Evolutionary conservation across 169 alveolate genomes (phyloP).

Genomic region (Plasmodium chabaudi): DNA sequence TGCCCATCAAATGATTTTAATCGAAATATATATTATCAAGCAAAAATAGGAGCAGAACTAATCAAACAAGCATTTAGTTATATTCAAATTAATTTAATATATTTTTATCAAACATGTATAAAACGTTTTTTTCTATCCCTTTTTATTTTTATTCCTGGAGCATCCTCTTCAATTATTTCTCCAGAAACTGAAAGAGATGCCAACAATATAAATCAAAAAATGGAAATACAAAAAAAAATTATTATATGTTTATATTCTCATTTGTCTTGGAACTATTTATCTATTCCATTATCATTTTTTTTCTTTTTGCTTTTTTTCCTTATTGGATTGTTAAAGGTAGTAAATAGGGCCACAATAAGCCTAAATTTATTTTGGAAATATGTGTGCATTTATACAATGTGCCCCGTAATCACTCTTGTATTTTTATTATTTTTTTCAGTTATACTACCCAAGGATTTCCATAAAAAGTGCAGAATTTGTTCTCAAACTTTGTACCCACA

Average conservation of each 20-base stretch:
- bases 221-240: slow-evolving; percentile 55
- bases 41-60: slow-evolving; percentile 6
- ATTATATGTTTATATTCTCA: slow-evolving; percentile 61
- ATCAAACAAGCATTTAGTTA: slow-evolving; percentile 2
- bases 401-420: not conserved
- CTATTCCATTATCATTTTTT: slow-evolving; percentile 37
- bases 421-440: slow-evolving; percentile 25
- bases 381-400: not conserved
- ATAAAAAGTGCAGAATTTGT: slow-evolving; percentile 5
- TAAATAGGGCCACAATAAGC: too few species aligned
- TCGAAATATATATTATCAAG: slow-evolving; percentile 52
- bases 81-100: slow-evolving; percentile 7
- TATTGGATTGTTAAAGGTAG: slow-evolving; percentile 58
- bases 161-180: slow-evolving; percentile 14
- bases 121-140: slow-evolving; percentile 27
- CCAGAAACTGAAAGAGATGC: slow-evolving; percentile 27
- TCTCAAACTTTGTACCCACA: slow-evolving; percentile 7
- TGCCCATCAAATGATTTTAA: slow-evolving; percentile 29
- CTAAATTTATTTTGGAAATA: not conserved
- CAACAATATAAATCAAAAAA: slow-evolving; percentile 12
- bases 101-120: slow-evolving; percentile 55
- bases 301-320: slow-evolving; percentile 30
- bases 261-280: slow-evolving; percentile 23
- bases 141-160: slow-evolving; percentile 13
- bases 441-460: not conserved